Evolutionary conservation across 2,329 filamentous ascomycete species (phyloP).

Genomic region (Botrytis cinerea): DNA sequence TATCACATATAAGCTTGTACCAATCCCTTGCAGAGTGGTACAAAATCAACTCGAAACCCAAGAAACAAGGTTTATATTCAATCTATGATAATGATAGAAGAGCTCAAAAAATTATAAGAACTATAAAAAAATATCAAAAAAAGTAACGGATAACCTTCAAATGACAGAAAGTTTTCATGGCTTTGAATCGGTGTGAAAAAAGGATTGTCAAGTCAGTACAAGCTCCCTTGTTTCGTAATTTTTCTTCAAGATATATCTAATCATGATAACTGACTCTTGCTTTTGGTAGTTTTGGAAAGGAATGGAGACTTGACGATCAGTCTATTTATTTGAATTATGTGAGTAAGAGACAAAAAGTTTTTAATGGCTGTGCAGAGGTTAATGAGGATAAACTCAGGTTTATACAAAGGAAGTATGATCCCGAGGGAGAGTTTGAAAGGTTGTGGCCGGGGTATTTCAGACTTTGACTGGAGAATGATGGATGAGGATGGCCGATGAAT

Average conservation of each 20-base stretch:
- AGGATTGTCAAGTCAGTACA: not conserved
- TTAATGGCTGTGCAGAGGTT: not conserved
- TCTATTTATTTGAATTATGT: slow-evolving; percentile 6
- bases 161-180: not conserved
- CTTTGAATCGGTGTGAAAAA: not conserved
- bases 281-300: not conserved
- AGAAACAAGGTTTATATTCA: too few species aligned
- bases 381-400: not conserved
- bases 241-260: not conserved
- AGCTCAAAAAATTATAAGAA: too few species aligned
- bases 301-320: not conserved
- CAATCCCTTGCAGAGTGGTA: too few species aligned
- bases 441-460: not conserved
- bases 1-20: too few species aligned
- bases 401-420: not conserved
- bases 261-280: not conserved
- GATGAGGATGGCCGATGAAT: not conserved
- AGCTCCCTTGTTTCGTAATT: not conserved
- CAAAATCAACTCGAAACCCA: too few species aligned
- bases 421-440: not conserved
- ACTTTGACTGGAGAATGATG: not conserved
- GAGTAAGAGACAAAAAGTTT: not conserved
- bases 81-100: too few species aligned
- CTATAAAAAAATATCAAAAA: too few species aligned
- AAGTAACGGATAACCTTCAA: too few species aligned